Evolutionary conservation across 2,329 filamentous ascomycete genomes (phyloP).

Genomic region (Corniculantispora saksenae): DNA sequence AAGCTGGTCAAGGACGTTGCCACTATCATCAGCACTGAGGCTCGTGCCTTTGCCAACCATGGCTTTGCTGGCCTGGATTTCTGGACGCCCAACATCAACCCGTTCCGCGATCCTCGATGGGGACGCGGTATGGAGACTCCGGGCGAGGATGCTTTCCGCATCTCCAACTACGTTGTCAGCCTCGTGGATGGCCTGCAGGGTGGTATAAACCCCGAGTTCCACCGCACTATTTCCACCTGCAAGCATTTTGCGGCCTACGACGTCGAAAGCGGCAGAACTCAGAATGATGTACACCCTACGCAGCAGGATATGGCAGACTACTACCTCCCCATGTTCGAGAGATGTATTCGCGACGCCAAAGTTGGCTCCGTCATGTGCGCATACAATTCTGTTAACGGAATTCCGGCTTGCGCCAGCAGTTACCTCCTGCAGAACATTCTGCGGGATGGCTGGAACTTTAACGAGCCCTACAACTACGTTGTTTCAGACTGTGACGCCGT

Average conservation of each 20-base stretch:
- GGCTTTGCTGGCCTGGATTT: slow-evolving; percentile 57
- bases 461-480: slow-evolving; percentile 60
- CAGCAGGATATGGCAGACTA: slow-evolving; percentile 68
- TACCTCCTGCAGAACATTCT: slow-evolving; percentile 65
- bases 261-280: slow-evolving; percentile 52
- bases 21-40: slow-evolving; percentile 58
- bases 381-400: slow-evolving; percentile 66
- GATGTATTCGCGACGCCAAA: slow-evolving; percentile 59
- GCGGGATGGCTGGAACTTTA: slow-evolving; percentile 66
- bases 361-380: slow-evolving; percentile 63
- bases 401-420: slow-evolving; percentile 62
- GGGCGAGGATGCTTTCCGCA: slow-evolving; percentile 54
- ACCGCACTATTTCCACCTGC: slow-evolving; percentile 54
- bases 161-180: slow-evolving; percentile 52
- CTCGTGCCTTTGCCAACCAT: slow-evolving; percentile 64
- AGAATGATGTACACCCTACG: slow-evolving; percentile 57
- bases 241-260: slow-evolving; percentile 63
- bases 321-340: slow-evolving; percentile 66
- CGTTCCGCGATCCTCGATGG: slow-evolving; percentile 64
- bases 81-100: slow-evolving; percentile 70
- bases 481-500: slow-evolving; percentile 67
- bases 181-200: slow-evolving; percentile 56
- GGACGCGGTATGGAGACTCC: slow-evolving; percentile 63
- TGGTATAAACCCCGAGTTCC: slow-evolving; percentile 13
- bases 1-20: slow-evolving; percentile 59